Evolutionary conservation across 371 early-diverging fungal species (phyloP).

Genomic region (Syncephalastrum contaminatum): DNA sequence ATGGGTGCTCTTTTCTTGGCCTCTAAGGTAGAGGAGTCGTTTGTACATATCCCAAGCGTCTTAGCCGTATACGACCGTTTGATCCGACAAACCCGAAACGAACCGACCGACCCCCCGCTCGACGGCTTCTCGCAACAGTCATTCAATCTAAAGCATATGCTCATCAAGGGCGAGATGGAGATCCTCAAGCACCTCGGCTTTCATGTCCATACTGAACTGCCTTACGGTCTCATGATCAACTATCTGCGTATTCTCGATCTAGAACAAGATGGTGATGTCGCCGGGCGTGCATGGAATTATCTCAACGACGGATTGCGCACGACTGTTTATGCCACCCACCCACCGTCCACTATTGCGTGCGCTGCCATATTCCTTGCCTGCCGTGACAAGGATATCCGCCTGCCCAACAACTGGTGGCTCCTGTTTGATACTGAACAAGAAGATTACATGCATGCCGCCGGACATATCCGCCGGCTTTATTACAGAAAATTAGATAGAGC

Average conservation of each 20-base stretch:
- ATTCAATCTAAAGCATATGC: conserved; percentile 73
- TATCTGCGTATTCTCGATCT: conserved; percentile 84
- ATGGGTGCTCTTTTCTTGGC: conserved; percentile 89
- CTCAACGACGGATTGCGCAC: conserved; percentile 87
- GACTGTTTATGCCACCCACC: conserved; percentile 77
- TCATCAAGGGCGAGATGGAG: conserved; percentile 83
- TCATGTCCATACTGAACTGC: conserved; percentile 93
- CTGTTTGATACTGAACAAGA: conserved; percentile 78
- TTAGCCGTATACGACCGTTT: conserved; percentile 77
- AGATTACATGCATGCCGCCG: conserved; percentile 65
- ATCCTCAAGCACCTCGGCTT: conserved; percentile 87
- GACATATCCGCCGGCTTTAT: conserved; percentile 59
- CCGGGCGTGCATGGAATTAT: conserved; percentile 88
- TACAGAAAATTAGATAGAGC: conserved; percentile 47
- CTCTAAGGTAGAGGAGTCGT: conserved; percentile 88
- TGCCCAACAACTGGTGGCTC: conserved; percentile 87
- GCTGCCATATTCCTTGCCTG: conserved; percentile 88
- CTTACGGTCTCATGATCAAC: conserved; percentile 92
- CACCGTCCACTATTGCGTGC: conserved; percentile 88
- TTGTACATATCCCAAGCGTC: conserved; percentile 73
- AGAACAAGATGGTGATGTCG: conserved; percentile 67
- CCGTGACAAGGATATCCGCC: conserved; percentile 52
- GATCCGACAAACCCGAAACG: conserved; percentile 53
- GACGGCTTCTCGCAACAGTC: conserved; percentile 66
- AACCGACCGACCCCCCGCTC: conserved; percentile 49